These are phyloP conservation scores for Epichloe bromicola DNA, from an alignment of 2,329 filamentous ascomycete species.

Conservation along the genomic window DNA sequence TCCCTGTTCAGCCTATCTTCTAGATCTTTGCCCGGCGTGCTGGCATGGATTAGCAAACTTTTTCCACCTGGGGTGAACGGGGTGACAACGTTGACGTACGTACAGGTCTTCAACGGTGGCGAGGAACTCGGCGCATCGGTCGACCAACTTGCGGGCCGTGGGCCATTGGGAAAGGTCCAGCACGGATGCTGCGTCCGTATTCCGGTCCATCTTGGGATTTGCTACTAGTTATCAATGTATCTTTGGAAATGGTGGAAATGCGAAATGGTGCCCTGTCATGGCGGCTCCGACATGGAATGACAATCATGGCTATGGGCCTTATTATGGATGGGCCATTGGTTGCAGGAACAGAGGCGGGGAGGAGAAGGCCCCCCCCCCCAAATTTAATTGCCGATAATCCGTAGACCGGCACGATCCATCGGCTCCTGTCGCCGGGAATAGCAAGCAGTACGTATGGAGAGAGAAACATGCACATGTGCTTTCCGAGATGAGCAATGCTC, in stretches of 20 bases:
- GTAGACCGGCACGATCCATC: background rate
- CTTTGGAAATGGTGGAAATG: no score
- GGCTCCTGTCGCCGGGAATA: background rate
- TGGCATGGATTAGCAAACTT: conserved; percentile 7
- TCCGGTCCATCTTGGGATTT: background rate
- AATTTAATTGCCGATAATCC: background rate
- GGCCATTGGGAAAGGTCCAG: conserved; percentile 12
- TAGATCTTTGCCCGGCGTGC: conserved; percentile 32
- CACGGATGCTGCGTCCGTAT: background rate
- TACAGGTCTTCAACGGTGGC: conserved; percentile 19
- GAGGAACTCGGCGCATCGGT: conserved; percentile 18
- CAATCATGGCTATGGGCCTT: no score
- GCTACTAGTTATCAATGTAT: background rate
- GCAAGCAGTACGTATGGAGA: no score
- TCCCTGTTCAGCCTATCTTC: conserved; percentile 28
- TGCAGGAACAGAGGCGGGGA: background rate
- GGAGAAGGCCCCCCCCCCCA: background rate
- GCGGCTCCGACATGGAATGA: no score
- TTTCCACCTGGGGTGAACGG: no score
- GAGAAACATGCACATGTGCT: background rate
- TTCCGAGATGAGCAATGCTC: background rate
- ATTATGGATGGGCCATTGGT: background rate
- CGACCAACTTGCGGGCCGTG: conserved; percentile 15
- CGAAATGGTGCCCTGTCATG: no score
- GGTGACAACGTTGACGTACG: conserved; percentile 5